Conservation (phyloP, 1,284 basidiomycete species). For the Ceratobasidium sp. region DNA sequence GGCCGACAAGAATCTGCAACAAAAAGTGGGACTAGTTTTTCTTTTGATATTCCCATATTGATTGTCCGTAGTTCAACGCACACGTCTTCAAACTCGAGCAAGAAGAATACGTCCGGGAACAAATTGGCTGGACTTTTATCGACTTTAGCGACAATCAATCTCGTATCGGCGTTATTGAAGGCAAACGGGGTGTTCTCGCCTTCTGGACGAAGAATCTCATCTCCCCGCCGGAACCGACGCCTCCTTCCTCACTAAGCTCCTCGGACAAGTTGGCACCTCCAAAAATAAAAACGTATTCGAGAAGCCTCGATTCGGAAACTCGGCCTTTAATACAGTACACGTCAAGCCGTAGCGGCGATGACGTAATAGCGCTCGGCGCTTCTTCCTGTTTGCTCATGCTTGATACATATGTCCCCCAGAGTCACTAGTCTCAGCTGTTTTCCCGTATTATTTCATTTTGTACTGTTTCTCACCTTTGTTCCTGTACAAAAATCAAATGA, state of each 20-base stretch:
- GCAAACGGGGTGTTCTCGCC: constrained; percentile 91
- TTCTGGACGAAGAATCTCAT: constrained; percentile 98
- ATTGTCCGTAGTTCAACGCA: constrained; percentile 83
- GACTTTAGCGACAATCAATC: constrained; percentile 99
- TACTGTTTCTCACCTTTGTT: too few relatives aligned
- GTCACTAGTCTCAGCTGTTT: too few relatives aligned
- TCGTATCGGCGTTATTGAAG: constrained; percentile 98
- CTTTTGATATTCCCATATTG: constrained; percentile 47
- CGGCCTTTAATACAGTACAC: too few relatives aligned
- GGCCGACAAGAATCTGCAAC: constrained; percentile 98
- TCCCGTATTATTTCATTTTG: too few relatives aligned
- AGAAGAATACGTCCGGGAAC: constrained; percentile 98
- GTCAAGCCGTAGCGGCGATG: too few relatives aligned
- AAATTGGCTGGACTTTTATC: constrained; percentile 99
- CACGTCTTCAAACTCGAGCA: constrained; percentile 99
- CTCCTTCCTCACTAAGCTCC: constrained; percentile 95
- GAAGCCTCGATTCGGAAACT: constrained; percentile 97
- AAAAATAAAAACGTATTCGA: constrained; percentile 94
- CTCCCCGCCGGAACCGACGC: constrained; percentile 93
- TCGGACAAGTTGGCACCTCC: constrained; percentile 87
- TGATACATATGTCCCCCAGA: too few relatives aligned
- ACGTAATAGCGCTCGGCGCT: too few relatives aligned
- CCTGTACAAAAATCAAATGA: too few relatives aligned
- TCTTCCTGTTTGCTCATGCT: too few relatives aligned
- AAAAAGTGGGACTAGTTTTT: constrained; percentile 74